Base-by-base conservation (phyloP, 805 yeast species). In the Yamadazyma endophytica region DNA sequence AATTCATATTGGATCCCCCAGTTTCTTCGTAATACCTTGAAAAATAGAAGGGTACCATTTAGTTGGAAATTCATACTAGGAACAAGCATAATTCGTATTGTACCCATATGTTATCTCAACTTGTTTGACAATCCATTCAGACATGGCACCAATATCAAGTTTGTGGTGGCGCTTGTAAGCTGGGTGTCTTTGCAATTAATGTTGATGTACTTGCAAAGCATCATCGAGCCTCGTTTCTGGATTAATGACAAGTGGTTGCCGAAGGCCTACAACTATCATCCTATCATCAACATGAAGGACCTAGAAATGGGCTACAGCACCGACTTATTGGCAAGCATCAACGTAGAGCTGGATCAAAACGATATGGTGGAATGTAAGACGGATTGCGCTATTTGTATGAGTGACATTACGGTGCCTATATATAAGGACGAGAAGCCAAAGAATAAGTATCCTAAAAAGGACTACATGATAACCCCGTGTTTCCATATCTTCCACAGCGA, bases 381-480 rank as follows among this genome's bases (percentile, higher is more conserved):
- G 7, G 92, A 82, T 43, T 89, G 97, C 65, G 83, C 95, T 6
- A 86, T 89, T 40, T 89, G 97, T 62, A 88, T 89, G 96, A 76
- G 70, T 32, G 75, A 75, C 8, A 73, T 86, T n/a, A 78, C 78
- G 14, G 51, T 83, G 13, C 81, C 80, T 13, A 58, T 77, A 1
- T 29, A 35, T 9, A 44, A 43, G 26, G 33, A 36, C 3, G 36
- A 36, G 2, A 28, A 12, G 8, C 24, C 26, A 24, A 31, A 28
- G 17, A 46, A 33, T 26, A 37, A 13, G 9, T 23, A 50, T 59
- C 40, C 64, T 16, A 35, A 32, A 11, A 35, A 75, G 42, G 57
- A 63, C 9, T 82, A 79, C 47, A 82, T 84, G 92, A 75, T 87
- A 3, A 86, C 97, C 0, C 97, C 97, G 2, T 89, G 97, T 56